Conservation (phyloP, 1,284 basidiomycete genomes). For the Marasmius fiardii region DNA sequence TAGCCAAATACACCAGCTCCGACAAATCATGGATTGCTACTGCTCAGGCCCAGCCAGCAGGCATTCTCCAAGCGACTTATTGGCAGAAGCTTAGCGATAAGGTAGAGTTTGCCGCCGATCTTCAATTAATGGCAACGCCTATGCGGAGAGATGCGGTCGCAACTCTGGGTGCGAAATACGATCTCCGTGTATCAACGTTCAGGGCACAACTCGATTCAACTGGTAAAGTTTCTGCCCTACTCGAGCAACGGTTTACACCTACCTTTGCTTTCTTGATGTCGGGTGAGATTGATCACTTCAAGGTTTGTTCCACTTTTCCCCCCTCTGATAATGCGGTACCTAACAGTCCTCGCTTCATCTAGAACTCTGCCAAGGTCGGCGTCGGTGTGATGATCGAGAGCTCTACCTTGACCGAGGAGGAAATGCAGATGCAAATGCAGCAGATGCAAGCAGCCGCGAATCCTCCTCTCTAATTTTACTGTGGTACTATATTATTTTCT, state of each 20-base stretch:
- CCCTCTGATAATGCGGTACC: constrained; percentile 11
- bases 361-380: constrained; percentile 93
- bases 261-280: constrained; percentile 93
- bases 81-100: constrained; percentile 96
- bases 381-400: constrained; percentile 97
- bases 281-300: constrained; percentile 98
- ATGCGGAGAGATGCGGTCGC: constrained; percentile 87
- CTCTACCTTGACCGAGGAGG: constrained; percentile 70
- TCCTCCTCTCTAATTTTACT: constrained; percentile 38
- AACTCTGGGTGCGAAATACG: constrained; percentile 94
- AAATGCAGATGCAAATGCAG: constrained; percentile 50
- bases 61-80: constrained; percentile 90
- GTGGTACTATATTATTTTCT: constrained; percentile 22
- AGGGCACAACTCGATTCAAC: constrained; percentile 89
- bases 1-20: constrained; percentile 80
- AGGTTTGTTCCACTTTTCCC: constrained; percentile 48
- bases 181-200: constrained; percentile 92
- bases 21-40: constrained; percentile 91
- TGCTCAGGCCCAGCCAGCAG: constrained; percentile 84
- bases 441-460: constrained; percentile 33
- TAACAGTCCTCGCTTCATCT: too few species aligned
- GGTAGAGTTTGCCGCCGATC: constrained; percentile 97
- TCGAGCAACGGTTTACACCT: constrained; percentile 96
- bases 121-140: constrained; percentile 80
- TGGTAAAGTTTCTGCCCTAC: constrained; percentile 91